These are phyloP conservation scores for Xylariaceae sp. DNA, from an alignment of 2,329 filamentous ascomycete species.

Conservation along the genomic window DNA sequence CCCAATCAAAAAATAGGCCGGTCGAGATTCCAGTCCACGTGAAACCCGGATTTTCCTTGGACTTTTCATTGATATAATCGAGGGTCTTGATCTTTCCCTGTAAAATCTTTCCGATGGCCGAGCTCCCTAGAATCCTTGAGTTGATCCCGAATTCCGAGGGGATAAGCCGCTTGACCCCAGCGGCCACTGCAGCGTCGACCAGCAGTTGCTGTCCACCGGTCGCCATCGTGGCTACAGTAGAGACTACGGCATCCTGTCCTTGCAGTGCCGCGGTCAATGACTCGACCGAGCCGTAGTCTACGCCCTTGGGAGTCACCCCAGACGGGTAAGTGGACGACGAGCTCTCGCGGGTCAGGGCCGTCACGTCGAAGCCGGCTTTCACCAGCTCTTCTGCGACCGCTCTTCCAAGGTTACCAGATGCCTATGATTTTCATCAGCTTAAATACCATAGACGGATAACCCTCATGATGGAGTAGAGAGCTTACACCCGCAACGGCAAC, in stretches of 20 bases:
- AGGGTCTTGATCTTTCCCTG: conserved; percentile 28
- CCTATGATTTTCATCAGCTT: conserved; percentile 16
- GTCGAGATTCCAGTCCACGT: conserved; percentile 57
- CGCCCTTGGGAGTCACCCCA: conserved; percentile 37
- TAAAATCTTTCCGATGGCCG: conserved; percentile 20
- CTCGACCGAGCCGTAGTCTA: conserved; percentile 41
- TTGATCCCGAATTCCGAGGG: conserved; percentile 48
- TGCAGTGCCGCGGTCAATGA: conserved; percentile 43
- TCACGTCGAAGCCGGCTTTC: conserved; percentile 39
- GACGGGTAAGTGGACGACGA: conserved; percentile 33
- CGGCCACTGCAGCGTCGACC: conserved; percentile 51
- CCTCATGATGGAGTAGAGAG: too few species aligned
- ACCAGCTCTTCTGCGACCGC: conserved; percentile 24
- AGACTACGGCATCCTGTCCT: conserved; percentile 52
- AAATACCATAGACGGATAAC: conserved; percentile 2
- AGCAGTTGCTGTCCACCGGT: conserved; percentile 44
- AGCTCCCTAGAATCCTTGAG: conserved; percentile 21
- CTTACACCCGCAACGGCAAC: conserved; percentile 21
- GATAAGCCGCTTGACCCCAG: conserved; percentile 53
- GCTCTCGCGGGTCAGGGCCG: conserved; percentile 43
- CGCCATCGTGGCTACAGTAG: conserved; percentile 37
- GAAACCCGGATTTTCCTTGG: conserved; percentile 40
- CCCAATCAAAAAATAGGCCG: conserved; percentile 60
- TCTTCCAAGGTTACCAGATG: conserved; percentile 28
- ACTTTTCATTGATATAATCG: conserved; percentile 48